These are phyloP conservation scores for Sphaerobolus stellatus DNA, from an alignment of 1,284 basidiomycete species.

Conservation along the genomic window DNA sequence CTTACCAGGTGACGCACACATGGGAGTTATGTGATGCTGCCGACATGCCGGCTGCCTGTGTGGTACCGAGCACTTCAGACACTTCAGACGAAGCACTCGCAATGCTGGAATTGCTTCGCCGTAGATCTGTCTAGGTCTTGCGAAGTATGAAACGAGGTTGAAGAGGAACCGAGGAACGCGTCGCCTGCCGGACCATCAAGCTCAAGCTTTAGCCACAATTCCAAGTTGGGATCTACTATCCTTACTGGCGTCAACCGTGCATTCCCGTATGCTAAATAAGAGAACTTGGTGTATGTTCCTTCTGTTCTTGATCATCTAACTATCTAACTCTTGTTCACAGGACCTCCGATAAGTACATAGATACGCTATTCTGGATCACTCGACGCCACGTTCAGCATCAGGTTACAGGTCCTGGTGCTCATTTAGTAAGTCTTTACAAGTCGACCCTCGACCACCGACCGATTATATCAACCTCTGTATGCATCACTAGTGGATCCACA, in stretches of 20 bases:
- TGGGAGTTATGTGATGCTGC: too few relatives aligned
- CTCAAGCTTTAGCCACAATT: too few relatives aligned
- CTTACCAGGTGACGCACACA: too few relatives aligned
- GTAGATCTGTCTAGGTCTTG: too few relatives aligned
- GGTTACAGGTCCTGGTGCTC: conserved; percentile 91
- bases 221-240: conserved; percentile 87
- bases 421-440: conserved; percentile 79
- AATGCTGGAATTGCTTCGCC: too few relatives aligned
- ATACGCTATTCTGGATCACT: conserved; percentile 93
- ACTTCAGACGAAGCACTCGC: too few relatives aligned
- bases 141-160: too few relatives aligned
- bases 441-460: conserved; percentile 62
- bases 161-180: too few relatives aligned
- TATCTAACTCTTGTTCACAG: conserved; percentile 7
- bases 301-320: neutral
- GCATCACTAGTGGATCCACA: conserved; percentile 84
- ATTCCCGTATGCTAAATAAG: conserved; percentile 83
- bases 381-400: conserved; percentile 93
- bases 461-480: conserved; percentile 93
- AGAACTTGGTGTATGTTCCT: conserved; percentile 49
- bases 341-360: conserved; percentile 81
- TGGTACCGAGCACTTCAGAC: too few relatives aligned
- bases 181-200: too few relatives aligned
- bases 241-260: conserved; percentile 95
- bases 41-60: too few relatives aligned